Evolutionary conservation across 2,329 filamentous ascomycete genomes (phyloP).

Genomic region (Fusarium bactridioides): DNA sequence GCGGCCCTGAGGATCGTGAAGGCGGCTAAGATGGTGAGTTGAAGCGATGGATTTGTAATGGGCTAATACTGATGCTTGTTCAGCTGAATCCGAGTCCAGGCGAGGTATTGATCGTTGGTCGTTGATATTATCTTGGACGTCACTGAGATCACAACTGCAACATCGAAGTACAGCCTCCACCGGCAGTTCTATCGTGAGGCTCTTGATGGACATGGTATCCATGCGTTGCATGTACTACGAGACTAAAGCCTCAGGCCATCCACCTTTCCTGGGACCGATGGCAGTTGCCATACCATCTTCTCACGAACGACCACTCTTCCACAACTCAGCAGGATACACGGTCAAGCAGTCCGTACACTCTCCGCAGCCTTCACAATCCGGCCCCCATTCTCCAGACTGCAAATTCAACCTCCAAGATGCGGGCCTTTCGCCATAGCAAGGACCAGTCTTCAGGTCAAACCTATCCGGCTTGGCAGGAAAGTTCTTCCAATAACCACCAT

Average conservation of each 20-base stretch:
- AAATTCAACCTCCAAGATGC: constrained; percentile 6
- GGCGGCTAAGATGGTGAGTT: neutral
- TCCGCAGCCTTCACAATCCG: constrained; percentile 22
- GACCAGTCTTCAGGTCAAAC: constrained; percentile 24
- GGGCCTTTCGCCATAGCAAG: constrained; percentile 13
- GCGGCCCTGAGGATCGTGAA: constrained; percentile 10
- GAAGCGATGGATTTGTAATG: neutral
- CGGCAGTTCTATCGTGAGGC: neutral
- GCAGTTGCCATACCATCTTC: too few species aligned
- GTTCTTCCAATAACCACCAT: constrained; percentile 14
- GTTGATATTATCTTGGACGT: neutral
- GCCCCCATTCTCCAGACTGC: constrained; percentile 14
- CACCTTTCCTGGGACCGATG: neutral
- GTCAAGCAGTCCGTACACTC: constrained; percentile 15
- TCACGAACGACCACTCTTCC: neutral
- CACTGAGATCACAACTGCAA: neutral
- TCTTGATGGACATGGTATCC: neutral
- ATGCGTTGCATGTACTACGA: neutral
- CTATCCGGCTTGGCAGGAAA: constrained; percentile 21
- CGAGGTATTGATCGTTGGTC: neutral
- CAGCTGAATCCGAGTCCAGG: neutral
- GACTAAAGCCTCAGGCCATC: neutral
- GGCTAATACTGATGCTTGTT: neutral
- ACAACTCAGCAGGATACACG: constrained; percentile 23
- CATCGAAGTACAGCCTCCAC: neutral